Conservation (phyloP, 208 protist genomes). For the Leishmania arabica region DNA sequence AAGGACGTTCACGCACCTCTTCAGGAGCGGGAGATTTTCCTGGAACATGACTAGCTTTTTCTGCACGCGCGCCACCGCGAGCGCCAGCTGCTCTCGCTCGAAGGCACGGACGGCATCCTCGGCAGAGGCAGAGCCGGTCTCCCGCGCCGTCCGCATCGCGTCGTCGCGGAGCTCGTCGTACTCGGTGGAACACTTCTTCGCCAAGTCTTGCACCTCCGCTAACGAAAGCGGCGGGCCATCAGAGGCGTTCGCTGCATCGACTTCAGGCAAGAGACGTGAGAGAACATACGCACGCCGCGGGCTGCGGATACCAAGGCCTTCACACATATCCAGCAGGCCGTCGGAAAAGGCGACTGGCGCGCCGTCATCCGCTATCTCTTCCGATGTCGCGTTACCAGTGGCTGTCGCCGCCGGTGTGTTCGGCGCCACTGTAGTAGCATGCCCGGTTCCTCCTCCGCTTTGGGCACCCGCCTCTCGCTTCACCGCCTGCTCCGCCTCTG, state of each 20-base stretch:
- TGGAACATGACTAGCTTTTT: conserved; percentile 30
- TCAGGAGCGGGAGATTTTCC: conserved; percentile 35
- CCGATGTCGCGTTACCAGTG: background rate
- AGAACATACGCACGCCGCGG: conserved; percentile 44
- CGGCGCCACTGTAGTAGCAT: background rate
- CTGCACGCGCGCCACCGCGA: conserved; percentile 26
- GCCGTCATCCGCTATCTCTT: background rate
- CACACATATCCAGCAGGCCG: conserved; percentile 27
- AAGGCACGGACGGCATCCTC: conserved; percentile 27
- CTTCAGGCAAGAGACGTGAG: conserved; percentile 19
- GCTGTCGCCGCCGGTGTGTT: background rate
- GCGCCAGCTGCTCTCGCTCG: conserved; percentile 29
- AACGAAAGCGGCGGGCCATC: conserved; percentile 15
- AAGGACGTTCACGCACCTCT: conserved; percentile 31
- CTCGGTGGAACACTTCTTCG: conserved; percentile 25
- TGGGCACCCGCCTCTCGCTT: background rate
- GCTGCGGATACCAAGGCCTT: conserved; percentile 44
- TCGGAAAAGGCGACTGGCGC: background rate
- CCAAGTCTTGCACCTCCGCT: conserved; percentile 29
- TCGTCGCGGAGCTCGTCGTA: conserved; percentile 34
- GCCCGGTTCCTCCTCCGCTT: background rate
- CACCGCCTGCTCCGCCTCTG: conserved; percentile 5
- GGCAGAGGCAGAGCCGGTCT: conserved; percentile 15
- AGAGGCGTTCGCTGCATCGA: conserved; percentile 22
- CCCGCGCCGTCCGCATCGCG: background rate